phyloP scores from a whole-genome alignment of 73 alveolate species.

The Paramecium sexaurelia region DNA sequence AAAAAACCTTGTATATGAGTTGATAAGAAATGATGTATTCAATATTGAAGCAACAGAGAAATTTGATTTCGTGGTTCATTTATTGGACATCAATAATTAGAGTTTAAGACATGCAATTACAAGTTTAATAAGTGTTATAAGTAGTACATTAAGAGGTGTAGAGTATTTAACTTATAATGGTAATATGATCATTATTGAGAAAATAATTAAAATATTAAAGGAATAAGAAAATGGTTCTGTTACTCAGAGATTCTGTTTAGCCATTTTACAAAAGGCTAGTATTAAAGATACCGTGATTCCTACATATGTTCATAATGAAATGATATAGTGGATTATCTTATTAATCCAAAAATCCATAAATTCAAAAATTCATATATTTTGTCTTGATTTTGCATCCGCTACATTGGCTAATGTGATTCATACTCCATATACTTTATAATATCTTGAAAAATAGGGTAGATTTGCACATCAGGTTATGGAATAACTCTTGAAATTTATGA shows the following conservation, averaged over 20 bases:
- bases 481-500: constrained; percentile 61
- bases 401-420: constrained; percentile 93
- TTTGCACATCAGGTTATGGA: constrained; percentile 80
- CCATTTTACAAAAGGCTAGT: constrained; percentile 93
- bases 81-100: constrained; percentile 84
- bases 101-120: constrained; percentile 95
- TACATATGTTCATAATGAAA: constrained; percentile 79
- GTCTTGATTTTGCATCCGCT: constrained; percentile 94
- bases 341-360: constrained; percentile 72
- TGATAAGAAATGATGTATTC: constrained; percentile 93
- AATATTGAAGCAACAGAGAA: constrained; percentile 82
- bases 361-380: constrained; percentile 89
- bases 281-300: constrained; percentile 91
- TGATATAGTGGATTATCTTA: constrained; percentile 82
- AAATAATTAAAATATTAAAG: constrained; percentile 90
- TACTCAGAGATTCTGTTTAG: constrained; percentile 93
- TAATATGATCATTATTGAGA: constrained; percentile 83
- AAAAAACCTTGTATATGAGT: constrained; percentile 87
- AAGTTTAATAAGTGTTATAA: constrained; percentile 89
- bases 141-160: constrained; percentile 92
- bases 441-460: constrained; percentile 82
- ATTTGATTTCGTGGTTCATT: constrained; percentile 82
- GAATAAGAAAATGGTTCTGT: constrained; percentile 97
- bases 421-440: constrained; percentile 85
- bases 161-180: constrained; percentile 88